A percentile compares a stretch with the other conserved stretches of the same genome.
Evolutionary conservation across 2,329 filamentous ascomycete genomes (phyloP).

Genomic region (Calonectria crousiana): DNA sequence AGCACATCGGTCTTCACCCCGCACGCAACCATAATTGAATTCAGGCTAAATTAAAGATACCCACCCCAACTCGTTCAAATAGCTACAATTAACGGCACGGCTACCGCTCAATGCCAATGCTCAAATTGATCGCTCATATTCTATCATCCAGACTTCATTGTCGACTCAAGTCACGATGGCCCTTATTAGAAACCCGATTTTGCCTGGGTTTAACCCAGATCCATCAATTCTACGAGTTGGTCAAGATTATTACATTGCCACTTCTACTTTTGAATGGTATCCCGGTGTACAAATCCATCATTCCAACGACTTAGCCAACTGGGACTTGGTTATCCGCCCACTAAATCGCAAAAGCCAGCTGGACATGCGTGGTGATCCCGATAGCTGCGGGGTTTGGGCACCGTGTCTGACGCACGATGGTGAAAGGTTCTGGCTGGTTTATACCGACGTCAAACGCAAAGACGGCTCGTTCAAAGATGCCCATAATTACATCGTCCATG

Average conservation of each 20-base stretch:
- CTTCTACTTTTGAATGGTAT: constrained; percentile 36
- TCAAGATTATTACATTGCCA: constrained; percentile 33
- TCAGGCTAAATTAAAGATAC: constrained; percentile 21
- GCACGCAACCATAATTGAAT: constrained; percentile 11
- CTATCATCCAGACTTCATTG: background rate
- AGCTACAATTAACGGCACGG: constrained; percentile 1
- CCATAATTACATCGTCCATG: constrained; percentile 72
- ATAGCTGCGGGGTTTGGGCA: constrained; percentile 74
- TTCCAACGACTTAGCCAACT: constrained; percentile 32
- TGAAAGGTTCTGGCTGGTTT: constrained; percentile 72
- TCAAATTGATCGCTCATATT: background rate
- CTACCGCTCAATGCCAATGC: background rate
- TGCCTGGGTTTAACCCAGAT: constrained; percentile 62
- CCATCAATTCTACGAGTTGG: constrained; percentile 29
- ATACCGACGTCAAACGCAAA: constrained; percentile 75
- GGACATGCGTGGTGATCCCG: constrained; percentile 70
- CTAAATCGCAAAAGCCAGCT: constrained; percentile 63
- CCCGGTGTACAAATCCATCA: constrained; percentile 36
- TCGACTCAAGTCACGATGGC: constrained; percentile 52
- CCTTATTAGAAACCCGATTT: constrained; percentile 64
- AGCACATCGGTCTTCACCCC: background rate
- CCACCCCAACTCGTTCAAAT: background rate
- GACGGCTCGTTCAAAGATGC: constrained; percentile 75
- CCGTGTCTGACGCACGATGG: constrained; percentile 74
- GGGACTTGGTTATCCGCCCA: constrained; percentile 52